A percentile compares a stretch with the other conserved stretches of the same genome.
These are phyloP conservation scores for Isoetes engelmannii DNA, from an alignment of 83 land plant genomes.

Conservation along the genomic window DNA sequence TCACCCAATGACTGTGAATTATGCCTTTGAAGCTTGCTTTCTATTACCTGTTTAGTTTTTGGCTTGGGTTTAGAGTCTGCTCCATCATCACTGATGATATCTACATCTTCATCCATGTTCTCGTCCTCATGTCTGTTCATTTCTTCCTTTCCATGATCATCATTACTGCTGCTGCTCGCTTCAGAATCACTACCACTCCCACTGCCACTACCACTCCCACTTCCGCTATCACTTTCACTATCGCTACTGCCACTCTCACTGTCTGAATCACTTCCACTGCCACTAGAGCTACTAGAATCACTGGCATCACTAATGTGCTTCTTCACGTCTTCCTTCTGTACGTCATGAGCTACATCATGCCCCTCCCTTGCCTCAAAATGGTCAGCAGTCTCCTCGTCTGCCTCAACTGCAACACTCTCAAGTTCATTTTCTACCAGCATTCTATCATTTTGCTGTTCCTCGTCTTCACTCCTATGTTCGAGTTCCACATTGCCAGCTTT, in stretches of 20 bases:
- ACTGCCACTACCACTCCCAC: constrained; percentile 40
- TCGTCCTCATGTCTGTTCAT: not conserved
- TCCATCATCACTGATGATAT: constrained; percentile 63
- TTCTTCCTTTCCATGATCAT: constrained; percentile 34
- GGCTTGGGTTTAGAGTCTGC: constrained; percentile 12
- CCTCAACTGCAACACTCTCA: not conserved
- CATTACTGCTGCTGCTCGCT: constrained; percentile 70
- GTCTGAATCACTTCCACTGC: constrained; percentile 70
- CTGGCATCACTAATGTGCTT: constrained; percentile 35
- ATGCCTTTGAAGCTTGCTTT: constrained; percentile 15
- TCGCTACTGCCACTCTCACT: constrained; percentile 67
- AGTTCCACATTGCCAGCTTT: not conserved
- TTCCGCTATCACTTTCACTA: constrained; percentile 34
- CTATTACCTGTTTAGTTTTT: constrained; percentile 26
- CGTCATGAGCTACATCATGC: not conserved
- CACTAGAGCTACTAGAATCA: constrained; percentile 53
- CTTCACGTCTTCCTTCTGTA: too few relatives aligned
- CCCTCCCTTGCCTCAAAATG: not conserved
- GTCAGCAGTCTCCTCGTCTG: not conserved
- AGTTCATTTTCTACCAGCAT: not conserved
- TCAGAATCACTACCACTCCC: constrained; percentile 41
- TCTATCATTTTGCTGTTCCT: not conserved
- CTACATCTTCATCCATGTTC: constrained; percentile 34
- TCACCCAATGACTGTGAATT: constrained; percentile 8
- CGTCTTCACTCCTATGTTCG: not conserved